Conservation (phyloP, 2,329 filamentous ascomycete species). For the Geosmithia flava region DNA sequence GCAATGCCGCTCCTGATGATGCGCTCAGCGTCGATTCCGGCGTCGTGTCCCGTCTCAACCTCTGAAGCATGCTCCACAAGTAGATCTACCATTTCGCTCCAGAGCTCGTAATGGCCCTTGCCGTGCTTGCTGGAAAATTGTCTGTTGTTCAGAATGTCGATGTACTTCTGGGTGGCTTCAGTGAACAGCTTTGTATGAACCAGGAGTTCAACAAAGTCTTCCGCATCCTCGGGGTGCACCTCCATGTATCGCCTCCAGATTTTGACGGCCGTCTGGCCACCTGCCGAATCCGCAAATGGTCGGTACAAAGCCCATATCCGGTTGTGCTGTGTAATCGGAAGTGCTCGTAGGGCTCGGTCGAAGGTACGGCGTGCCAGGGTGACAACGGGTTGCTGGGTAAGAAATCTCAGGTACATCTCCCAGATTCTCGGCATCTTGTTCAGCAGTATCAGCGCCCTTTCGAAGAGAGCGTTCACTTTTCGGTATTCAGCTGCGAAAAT, state of each 20-base stretch:
- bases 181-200: constrained; percentile 73
- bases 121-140: constrained; percentile 86
- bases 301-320: constrained; percentile 89
- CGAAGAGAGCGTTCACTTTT: constrained; percentile 92
- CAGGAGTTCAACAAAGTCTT: constrained; percentile 89
- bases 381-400: constrained; percentile 83
- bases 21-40: constrained; percentile 77
- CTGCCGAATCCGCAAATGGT: constrained; percentile 81
- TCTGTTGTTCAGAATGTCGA: constrained; percentile 81
- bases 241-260: constrained; percentile 97
- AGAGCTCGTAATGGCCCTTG: constrained; percentile 91
- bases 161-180: constrained; percentile 83
- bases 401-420: constrained; percentile 92
- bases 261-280: constrained; percentile 79
- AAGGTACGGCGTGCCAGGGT: constrained; percentile 80
- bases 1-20: constrained; percentile 89
- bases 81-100: constrained; percentile 94
- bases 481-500: constrained; percentile 68
- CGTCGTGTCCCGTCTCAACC: constrained; percentile 68
- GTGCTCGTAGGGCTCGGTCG: constrained; percentile 78
- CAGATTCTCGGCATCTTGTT: constrained; percentile 99
- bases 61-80: constrained; percentile 83
- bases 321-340: constrained; percentile 91
- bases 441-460: constrained; percentile 79
- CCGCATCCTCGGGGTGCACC: constrained; percentile 85